Percentiles rank a stretch among this genome's conserved stretches.
phyloP scores from a whole-genome alignment of 768 basidiomycete species.

The Russula dissimulans region DNA sequence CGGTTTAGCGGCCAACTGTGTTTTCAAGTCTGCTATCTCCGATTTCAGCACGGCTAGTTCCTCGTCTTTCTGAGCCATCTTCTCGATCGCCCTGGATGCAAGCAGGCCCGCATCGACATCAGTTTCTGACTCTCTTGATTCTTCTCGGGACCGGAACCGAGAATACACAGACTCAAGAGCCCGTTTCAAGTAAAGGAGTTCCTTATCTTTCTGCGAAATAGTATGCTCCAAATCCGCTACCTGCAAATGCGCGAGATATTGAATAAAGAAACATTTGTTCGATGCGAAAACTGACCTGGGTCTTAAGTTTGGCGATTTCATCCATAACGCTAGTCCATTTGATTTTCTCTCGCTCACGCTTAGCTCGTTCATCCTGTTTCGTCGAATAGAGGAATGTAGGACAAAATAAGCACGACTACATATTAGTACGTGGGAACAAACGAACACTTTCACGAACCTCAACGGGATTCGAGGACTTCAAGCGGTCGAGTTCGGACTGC shows the following conservation, averaged over 20 bases:
- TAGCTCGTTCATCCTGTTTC: conserved; percentile 60
- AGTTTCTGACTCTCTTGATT: conserved; percentile 37
- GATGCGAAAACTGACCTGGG: conserved; percentile 40
- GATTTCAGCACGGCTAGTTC: conserved; percentile 45
- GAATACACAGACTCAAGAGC: conserved; percentile 85
- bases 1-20: conserved; percentile 42
- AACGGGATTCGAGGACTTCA: conserved; percentile 47
- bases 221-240: conserved; percentile 41
- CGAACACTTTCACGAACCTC: conserved; percentile 55
- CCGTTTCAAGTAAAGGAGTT: conserved; percentile 66
- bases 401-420: neutral
- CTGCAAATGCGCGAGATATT: conserved; percentile 29
- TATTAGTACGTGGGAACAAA: neutral
- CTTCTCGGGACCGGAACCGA: conserved; percentile 55
- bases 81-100: conserved; percentile 62
- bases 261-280: neutral
- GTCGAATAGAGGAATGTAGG: neutral
- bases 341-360: conserved; percentile 62
- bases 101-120: conserved; percentile 61
- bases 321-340: conserved; percentile 67
- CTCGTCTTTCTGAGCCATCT: conserved; percentile 56
- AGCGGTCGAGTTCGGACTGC: conserved; percentile 57
- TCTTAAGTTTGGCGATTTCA: conserved; percentile 63
- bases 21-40: conserved; percentile 43
- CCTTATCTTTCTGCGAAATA: conserved; percentile 54